Evolutionary conservation across 495 filamentous ascomycete genomes (phyloP).

Genomic region (Tricharina praecox): DNA sequence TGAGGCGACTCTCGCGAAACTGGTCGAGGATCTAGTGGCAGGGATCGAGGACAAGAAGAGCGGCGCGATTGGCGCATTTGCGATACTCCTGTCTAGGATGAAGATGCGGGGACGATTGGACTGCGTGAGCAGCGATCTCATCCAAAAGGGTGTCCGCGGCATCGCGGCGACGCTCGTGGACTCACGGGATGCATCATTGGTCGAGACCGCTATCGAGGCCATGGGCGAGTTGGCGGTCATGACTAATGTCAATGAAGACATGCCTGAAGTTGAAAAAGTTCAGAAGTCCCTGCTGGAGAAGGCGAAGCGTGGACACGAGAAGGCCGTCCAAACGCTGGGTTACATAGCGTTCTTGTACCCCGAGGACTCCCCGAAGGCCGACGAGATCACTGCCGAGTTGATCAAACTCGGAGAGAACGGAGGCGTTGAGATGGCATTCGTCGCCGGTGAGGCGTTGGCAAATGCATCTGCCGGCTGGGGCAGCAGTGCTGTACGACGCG

Average conservation of each 20-base stretch:
- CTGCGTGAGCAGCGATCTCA: constrained; percentile 26
- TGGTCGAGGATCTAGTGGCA: constrained; percentile 31
- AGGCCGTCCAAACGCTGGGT: constrained; percentile 60
- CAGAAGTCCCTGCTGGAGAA: constrained; percentile 43
- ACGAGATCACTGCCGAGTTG: constrained; percentile 39
- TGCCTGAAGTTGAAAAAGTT: constrained; percentile 25
- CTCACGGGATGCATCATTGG: constrained; percentile 39
- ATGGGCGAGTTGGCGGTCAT: constrained; percentile 64
- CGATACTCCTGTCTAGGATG: constrained; percentile 44
- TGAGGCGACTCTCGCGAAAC: constrained; percentile 26
- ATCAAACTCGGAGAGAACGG: constrained; percentile 65
- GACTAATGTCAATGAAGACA: constrained; percentile 33
- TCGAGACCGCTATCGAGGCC: constrained; percentile 44
- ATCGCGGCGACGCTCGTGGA: constrained; percentile 34
- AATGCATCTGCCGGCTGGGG: constrained; percentile 66
- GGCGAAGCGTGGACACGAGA: constrained; percentile 67
- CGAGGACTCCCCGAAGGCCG: constrained; percentile 10
- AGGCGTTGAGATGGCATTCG: constrained; percentile 72
- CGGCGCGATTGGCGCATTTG: constrained; percentile 41
- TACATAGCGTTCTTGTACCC: constrained; percentile 40
- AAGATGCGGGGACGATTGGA: constrained; percentile 32
- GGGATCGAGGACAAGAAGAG: constrained; percentile 26
- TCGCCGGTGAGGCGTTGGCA: constrained; percentile 69
- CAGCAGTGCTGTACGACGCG: constrained; percentile 41
- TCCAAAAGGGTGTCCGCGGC: constrained; percentile 29